Conservation (phyloP, 495 filamentous ascomycete species). For the Achaetomiella virescens region DNA sequence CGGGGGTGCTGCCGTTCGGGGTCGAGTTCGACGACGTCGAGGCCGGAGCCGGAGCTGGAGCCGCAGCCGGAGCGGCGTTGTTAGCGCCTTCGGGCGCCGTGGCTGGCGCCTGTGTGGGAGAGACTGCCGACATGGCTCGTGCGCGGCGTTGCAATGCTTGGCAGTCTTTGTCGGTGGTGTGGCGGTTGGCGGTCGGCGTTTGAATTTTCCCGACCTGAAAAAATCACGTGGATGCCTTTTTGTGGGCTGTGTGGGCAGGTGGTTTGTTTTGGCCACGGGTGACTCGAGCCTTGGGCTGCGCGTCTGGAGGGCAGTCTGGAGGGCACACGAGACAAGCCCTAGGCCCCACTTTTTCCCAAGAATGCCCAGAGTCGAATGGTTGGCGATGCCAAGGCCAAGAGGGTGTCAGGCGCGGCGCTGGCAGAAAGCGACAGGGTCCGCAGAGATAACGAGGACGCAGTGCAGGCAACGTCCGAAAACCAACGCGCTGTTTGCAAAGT, state of each 20-base stretch:
- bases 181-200: not conserved
- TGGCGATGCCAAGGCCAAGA: slow-evolving; percentile 13
- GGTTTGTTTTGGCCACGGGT: not conserved
- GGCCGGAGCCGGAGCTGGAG: slow-evolving; percentile 12
- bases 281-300: not conserved
- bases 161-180: not conserved
- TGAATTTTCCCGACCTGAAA: not conserved
- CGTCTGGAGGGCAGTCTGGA: too few species aligned
- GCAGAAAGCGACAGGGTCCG: not conserved
- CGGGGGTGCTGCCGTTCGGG: slow-evolving; percentile 41
- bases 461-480: not conserved
- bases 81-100: slow-evolving; percentile 7
- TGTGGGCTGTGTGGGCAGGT: not conserved
- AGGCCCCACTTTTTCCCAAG: slow-evolving; percentile 19
- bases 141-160: not conserved
- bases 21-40: slow-evolving; percentile 23
- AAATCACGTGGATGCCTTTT: slow-evolving; percentile 7
- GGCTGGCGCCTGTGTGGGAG: slow-evolving; percentile 4
- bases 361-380: slow-evolving; percentile 16
- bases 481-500: slow-evolving; percentile 1
- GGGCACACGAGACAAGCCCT: slow-evolving; percentile 12
- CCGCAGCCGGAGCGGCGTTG: slow-evolving; percentile 10
- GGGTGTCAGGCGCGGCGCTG: slow-evolving; percentile 7
- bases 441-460: not conserved
- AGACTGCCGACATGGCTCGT: slow-evolving; percentile 13